Evolutionary conservation across 2,329 filamentous ascomycete species (phyloP).

Genomic region (Lasiodiplodia gonubiensis): DNA sequence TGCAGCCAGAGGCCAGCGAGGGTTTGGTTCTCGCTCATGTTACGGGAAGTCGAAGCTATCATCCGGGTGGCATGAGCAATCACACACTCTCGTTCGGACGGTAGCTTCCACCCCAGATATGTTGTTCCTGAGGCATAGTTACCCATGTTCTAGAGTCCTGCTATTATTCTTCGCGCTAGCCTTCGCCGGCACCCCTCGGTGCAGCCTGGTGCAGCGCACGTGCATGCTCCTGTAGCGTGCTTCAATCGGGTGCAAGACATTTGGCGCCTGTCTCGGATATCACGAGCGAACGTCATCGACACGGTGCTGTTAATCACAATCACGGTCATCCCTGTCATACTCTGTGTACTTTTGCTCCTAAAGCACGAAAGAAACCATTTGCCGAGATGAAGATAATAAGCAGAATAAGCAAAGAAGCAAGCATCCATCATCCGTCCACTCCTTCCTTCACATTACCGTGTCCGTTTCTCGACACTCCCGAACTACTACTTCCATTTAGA

Average conservation of each 20-base stretch:
- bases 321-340: not conserved
- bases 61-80: no score
- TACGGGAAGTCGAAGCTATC: no score
- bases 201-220: not conserved
- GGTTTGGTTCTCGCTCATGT: no score
- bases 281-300: not conserved
- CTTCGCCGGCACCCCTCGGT: no score
- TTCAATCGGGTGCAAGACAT: not conserved
- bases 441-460: constrained; percentile 29
- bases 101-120: no score
- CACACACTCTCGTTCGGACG: no score
- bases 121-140: no score
- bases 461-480: not conserved
- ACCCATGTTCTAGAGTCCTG: no score
- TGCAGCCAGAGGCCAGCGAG: no score
- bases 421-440: constrained; percentile 10
- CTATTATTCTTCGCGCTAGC: no score
- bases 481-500: not conserved
- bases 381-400: constrained; percentile 21
- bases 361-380: constrained; percentile 5
- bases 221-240: not conserved
- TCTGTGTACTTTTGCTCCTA: not conserved
- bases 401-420: constrained; percentile 19
- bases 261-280: not conserved
- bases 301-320: not conserved